Percentiles rank a stretch among this genome's conserved stretches.
Evolutionary conservation across 2,329 filamentous ascomycete species (phyloP).

Genomic region (Ophiobolus disseminans): DNA sequence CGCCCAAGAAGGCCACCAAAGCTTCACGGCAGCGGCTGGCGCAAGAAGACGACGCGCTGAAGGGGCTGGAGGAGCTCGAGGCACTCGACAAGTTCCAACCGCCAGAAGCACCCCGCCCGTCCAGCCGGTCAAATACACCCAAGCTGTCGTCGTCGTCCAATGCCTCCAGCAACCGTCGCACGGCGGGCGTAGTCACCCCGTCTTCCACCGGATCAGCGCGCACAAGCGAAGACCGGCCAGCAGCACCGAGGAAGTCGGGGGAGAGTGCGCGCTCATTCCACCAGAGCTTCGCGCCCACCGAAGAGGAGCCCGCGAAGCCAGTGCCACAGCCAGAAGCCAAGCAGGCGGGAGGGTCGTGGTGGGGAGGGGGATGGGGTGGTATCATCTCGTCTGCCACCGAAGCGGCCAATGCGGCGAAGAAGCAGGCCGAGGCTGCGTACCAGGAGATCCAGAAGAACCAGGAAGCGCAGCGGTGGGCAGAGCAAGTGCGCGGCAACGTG

Average conservation of each 20-base stretch:
- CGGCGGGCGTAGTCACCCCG: conserved; percentile 44
- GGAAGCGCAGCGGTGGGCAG: conserved; percentile 94
- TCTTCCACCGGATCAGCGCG: conserved; percentile 50
- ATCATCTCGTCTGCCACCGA: conserved; percentile 81
- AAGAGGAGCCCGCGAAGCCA: conserved; percentile 50
- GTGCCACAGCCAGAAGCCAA: conserved; percentile 61
- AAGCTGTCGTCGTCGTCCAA: conserved; percentile 62
- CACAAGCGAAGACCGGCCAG: conserved; percentile 67
- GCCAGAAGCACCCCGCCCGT: conserved; percentile 65
- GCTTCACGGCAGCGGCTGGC: conserved; percentile 52
- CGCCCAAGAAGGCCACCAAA: conserved; percentile 54
- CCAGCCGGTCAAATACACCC: conserved; percentile 78
- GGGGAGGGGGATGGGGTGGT: conserved; percentile 79
- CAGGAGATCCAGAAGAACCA: conserved; percentile 97
- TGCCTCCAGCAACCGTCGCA: conserved; percentile 48
- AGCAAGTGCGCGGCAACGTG: conserved; percentile 90
- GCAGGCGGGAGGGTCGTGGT: conserved; percentile 53
- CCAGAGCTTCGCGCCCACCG: conserved; percentile 72
- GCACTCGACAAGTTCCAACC: conserved; percentile 57
- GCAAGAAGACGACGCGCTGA: conserved; percentile 74
- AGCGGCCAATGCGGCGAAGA: conserved; percentile 82
- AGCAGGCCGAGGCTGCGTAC: conserved; percentile 89
- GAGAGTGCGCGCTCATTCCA: conserved; percentile 78
- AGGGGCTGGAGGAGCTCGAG: conserved; percentile 82
- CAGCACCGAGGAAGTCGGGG: conserved; percentile 70